A percentile compares a stretch with the other conserved stretches of the same genome.
Evolutionary conservation across 495 filamentous ascomycete species (phyloP).

Genomic region (Beverwykella pulmonaria): DNA sequence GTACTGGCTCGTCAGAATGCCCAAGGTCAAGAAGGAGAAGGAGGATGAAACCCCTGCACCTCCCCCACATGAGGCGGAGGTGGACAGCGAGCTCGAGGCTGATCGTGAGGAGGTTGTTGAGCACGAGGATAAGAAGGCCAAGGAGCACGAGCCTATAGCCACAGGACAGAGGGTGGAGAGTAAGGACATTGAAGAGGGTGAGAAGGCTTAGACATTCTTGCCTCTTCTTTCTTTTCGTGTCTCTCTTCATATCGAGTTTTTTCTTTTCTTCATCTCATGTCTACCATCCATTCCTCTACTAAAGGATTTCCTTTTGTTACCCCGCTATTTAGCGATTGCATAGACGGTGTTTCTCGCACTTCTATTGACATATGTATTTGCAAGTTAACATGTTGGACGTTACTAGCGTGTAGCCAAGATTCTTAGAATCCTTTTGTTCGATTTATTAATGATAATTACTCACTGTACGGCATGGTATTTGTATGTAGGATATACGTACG

Average conservation of each 20-base stretch:
- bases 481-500: too few species aligned
- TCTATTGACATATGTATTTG: too few species aligned
- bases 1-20: slow-evolving; percentile 49
- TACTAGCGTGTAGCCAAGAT: too few species aligned
- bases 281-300: not conserved
- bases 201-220: too few species aligned
- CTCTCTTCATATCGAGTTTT: not conserved
- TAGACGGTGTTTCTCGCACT: not conserved
- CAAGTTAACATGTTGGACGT: too few species aligned
- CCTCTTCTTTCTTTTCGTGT: too few species aligned
- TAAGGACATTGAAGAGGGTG: not conserved
- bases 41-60: slow-evolving; percentile 22
- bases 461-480: too few species aligned
- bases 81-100: slow-evolving; percentile 4
- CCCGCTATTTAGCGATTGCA: not conserved
- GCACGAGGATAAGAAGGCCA: not conserved
- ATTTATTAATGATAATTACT: too few species aligned
- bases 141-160: not conserved
- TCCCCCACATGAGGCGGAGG: not conserved
- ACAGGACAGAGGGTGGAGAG: not conserved
- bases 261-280: not conserved
- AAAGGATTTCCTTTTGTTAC: not conserved
- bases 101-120: slow-evolving; percentile 17
- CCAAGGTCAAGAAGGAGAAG: slow-evolving; percentile 43
- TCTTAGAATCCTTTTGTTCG: too few species aligned